Conservation (phyloP, 78 protist species). For the Dictyostelium capitatum region DNA sequence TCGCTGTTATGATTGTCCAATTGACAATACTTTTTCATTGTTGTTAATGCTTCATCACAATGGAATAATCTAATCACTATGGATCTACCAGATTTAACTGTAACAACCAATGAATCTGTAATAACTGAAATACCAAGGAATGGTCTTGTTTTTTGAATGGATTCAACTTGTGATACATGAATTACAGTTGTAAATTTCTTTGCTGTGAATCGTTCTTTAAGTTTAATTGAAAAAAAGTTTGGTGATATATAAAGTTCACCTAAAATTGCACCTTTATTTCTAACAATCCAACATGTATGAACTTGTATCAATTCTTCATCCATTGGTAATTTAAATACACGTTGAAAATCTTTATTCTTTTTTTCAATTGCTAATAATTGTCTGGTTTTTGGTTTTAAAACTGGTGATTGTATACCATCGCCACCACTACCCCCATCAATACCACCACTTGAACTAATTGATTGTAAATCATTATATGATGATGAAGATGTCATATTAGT, state of each 20-base stretch:
- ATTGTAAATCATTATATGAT: conserved; percentile 6
- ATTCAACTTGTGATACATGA: conserved; percentile 48
- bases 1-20: neutral
- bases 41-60: conserved; percentile 69
- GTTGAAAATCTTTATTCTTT: conserved; percentile 52
- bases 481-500: neutral
- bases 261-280: neutral
- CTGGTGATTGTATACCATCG: conserved; percentile 1
- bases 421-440: neutral
- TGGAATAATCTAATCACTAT: conserved; percentile 39
- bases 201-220: conserved; percentile 49
- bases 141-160: conserved; percentile 55
- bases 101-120: conserved; percentile 36
- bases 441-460: neutral
- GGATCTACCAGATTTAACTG: neutral
- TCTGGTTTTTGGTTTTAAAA: conserved; percentile 42
- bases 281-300: conserved; percentile 70
- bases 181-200: conserved; percentile 63
- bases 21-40: conserved; percentile 45
- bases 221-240: conserved; percentile 45
- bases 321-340: conserved; percentile 39
- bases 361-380: conserved; percentile 58
- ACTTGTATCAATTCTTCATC: conserved; percentile 49
- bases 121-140: conserved; percentile 60
- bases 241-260: conserved; percentile 68